Evolutionary conservation across 2,329 filamentous ascomycete genomes (phyloP).

Genomic region (Trichoderma sp.): DNA sequence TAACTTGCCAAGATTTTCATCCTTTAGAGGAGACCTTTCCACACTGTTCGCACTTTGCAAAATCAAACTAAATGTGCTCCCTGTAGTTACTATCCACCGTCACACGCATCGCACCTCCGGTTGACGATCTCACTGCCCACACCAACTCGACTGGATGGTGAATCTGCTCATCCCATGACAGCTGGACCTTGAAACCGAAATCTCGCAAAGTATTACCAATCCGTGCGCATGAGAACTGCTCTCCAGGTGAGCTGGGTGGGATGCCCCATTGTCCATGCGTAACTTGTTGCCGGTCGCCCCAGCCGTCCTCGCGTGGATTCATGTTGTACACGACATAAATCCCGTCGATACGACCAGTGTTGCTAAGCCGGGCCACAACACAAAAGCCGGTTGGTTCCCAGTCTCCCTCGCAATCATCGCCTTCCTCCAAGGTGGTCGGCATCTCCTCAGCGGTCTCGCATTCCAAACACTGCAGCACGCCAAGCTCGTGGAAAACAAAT

Average conservation of each 20-base stretch:
- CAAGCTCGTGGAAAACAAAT: constrained; percentile 12
- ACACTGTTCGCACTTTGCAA: too few relatives aligned
- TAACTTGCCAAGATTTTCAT: too few relatives aligned
- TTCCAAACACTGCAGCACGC: constrained; percentile 6
- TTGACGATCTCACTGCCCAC: constrained; percentile 3
- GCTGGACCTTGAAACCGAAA: background rate
- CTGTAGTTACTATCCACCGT: constrained; percentile 5
- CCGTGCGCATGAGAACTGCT: constrained; percentile 9
- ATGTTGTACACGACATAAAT: constrained; percentile 2
- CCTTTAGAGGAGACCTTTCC: too few relatives aligned
- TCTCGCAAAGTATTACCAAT: background rate
- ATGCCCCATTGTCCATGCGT: background rate
- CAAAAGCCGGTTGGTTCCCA: background rate
- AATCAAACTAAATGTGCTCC: background rate
- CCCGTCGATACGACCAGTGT: background rate
- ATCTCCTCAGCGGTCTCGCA: background rate
- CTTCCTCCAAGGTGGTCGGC: background rate
- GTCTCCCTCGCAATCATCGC: background rate
- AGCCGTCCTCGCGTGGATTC: background rate
- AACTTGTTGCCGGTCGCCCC: background rate
- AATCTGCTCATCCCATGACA: background rate
- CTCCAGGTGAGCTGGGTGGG: background rate
- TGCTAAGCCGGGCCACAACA: background rate
- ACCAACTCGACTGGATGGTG: constrained; percentile 5
- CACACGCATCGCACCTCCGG: background rate